These are phyloP conservation scores for Teratosphaeria gauchensis DNA, from an alignment of 2,329 filamentous ascomycete genomes.

Conservation along the genomic window DNA sequence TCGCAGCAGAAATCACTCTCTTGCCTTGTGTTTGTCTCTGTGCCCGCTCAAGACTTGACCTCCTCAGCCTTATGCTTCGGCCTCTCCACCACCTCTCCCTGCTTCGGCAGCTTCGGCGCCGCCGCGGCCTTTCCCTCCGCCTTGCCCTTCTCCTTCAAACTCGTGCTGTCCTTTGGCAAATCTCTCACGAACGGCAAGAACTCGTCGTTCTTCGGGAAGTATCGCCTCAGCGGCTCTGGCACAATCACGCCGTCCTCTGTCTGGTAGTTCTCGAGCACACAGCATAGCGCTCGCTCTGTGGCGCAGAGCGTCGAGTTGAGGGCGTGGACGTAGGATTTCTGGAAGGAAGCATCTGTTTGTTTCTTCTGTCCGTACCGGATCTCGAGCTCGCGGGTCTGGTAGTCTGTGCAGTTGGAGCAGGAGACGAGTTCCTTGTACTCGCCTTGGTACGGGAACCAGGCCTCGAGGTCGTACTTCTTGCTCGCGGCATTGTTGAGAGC, in stretches of 20 bases:
- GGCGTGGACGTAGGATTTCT: conserved; percentile 91
- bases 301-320: conserved; percentile 85
- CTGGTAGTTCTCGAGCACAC: conserved; percentile 94
- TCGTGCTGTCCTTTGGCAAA: conserved; percentile 64
- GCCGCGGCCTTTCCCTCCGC: conserved; percentile 17
- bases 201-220: conserved; percentile 78
- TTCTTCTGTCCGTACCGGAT: conserved; percentile 80
- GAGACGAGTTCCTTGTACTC: conserved; percentile 98
- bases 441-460: conserved; percentile 90
- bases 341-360: conserved; percentile 59
- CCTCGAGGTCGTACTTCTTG: conserved; percentile 94
- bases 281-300: conserved; percentile 86
- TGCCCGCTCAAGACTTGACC: conserved; percentile 9
- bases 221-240: conserved; percentile 76
- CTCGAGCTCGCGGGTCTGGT: conserved; percentile 88
- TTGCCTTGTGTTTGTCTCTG: too few relatives aligned
- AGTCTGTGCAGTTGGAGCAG: conserved; percentile 96
- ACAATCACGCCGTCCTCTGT: conserved; percentile 76
- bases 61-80: conserved; percentile 23
- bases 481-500: conserved; percentile 80
- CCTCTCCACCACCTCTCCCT: conserved; percentile 25
- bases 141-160: conserved; percentile 43
- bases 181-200: conserved; percentile 87
- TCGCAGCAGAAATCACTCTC: too few relatives aligned
- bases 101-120: conserved; percentile 16